phyloP scores from a whole-genome alignment of 2,329 filamentous ascomycete genomes.

The Huntiella omanensis region DNA sequence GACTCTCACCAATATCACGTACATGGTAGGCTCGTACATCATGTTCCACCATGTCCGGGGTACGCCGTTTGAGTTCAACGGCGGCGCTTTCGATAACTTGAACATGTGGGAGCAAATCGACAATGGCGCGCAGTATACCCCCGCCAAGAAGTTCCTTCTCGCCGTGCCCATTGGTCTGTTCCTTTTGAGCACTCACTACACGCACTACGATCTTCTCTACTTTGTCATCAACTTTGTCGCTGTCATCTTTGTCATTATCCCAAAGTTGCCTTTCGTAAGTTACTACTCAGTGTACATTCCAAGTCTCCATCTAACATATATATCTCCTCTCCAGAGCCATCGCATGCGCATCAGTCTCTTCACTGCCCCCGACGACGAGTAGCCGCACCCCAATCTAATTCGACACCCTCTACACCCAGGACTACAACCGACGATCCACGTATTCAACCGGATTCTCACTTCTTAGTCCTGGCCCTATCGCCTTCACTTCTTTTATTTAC shows the following conservation, averaged over 20 bases:
- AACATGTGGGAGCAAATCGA: constrained; percentile 99
- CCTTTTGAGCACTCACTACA: constrained; percentile 94
- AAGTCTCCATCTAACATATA: background rate
- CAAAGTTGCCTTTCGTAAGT: constrained; percentile 86
- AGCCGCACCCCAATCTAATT: background rate
- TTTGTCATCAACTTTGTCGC: constrained; percentile 96
- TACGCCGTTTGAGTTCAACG: constrained; percentile 97
- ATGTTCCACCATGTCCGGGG: constrained; percentile 99
- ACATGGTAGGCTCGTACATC: constrained; percentile 96
- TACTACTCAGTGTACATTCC: background rate
- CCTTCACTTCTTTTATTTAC: too few species aligned
- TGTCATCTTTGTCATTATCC: constrained; percentile 80
- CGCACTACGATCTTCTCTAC: constrained; percentile 91
- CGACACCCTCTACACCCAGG: too few species aligned
- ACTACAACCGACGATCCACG: too few species aligned
- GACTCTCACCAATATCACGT: constrained; percentile 96
- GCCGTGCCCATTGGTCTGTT: constrained; percentile 89
- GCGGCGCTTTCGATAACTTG: constrained; percentile 93
- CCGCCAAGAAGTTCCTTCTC: constrained; percentile 93
- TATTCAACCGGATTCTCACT: too few species aligned
- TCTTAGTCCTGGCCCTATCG: too few species aligned
- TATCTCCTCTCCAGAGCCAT: constrained; percentile 37
- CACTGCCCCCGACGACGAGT: constrained; percentile 38
- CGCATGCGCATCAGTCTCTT: constrained; percentile 61
- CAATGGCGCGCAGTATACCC: constrained; percentile 95